A percentile compares a stretch with the other conserved stretches of the same genome.
Conservation (phyloP, 2,329 filamentous ascomycete species). For the Hawksworthiomyces lignivorus region DNA sequence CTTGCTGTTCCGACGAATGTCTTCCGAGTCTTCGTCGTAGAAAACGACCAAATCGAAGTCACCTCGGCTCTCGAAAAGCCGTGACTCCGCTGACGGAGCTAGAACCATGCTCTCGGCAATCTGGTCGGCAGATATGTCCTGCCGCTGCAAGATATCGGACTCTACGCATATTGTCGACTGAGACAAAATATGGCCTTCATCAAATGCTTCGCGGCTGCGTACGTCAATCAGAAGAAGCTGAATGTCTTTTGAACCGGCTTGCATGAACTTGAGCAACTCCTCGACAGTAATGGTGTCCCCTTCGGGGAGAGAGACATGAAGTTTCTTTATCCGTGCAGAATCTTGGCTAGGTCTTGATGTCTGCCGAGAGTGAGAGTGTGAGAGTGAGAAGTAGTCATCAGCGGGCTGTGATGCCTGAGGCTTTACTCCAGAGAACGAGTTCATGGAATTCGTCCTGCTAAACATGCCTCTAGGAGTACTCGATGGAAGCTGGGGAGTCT, state of each 20-base stretch:
- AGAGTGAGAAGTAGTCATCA: conserved; percentile 26
- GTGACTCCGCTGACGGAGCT: conserved; percentile 65
- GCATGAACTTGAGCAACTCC: conserved; percentile 64
- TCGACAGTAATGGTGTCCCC: conserved; percentile 56
- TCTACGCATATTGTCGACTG: conserved; percentile 85
- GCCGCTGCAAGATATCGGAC: conserved; percentile 62
- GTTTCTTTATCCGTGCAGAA: conserved; percentile 25
- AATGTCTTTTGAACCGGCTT: conserved; percentile 41
- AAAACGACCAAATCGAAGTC: conserved; percentile 84
- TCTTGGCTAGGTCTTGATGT: conserved; percentile 5
- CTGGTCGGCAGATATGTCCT: conserved; percentile 55
- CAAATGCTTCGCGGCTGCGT: conserved; percentile 69
- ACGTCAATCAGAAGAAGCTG: conserved; percentile 80
- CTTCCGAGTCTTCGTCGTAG: conserved; percentile 65
- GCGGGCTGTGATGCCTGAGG: conserved; percentile 10
- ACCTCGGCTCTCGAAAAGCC: conserved; percentile 63
- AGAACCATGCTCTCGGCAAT: conserved; percentile 63
- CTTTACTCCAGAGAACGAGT: conserved; percentile 24
- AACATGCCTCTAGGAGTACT: conserved; percentile 58
- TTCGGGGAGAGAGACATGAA: conserved; percentile 42
- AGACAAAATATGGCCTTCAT: conserved; percentile 81
- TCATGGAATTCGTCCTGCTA: conserved; percentile 49
- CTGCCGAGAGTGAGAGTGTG: conserved; percentile 19
- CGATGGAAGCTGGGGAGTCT: conserved; percentile 56
- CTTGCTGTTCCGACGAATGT: conserved; percentile 34